phyloP scores from a whole-genome alignment of 495 filamentous ascomycete genomes.

The Aspergillus mulundensis region DNA sequence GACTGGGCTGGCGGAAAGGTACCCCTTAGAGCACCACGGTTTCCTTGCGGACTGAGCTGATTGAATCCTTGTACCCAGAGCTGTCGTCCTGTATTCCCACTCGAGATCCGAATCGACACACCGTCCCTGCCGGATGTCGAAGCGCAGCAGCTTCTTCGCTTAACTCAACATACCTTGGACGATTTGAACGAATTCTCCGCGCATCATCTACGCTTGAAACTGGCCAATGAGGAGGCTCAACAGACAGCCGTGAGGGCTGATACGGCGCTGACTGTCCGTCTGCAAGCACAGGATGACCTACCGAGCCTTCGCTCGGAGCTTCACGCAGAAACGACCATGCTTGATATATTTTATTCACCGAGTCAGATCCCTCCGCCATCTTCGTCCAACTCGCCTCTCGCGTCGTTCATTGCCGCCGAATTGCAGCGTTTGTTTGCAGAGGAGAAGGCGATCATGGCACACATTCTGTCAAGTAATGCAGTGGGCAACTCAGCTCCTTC shows the following conservation, averaged over 20 bases:
- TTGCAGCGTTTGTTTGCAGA: constrained; percentile 78
- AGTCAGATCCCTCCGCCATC: constrained; percentile 66
- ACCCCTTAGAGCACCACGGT: constrained; percentile 14
- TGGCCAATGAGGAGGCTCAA: constrained; percentile 43
- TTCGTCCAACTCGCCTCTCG: constrained; percentile 68
- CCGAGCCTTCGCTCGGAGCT: constrained; percentile 55
- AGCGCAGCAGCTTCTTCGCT: constrained; percentile 70
- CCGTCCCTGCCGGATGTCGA: constrained; percentile 63
- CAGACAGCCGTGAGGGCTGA: constrained; percentile 33
- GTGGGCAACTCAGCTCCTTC: constrained; percentile 34
- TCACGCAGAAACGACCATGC: constrained; percentile 61
- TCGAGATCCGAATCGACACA: constrained; percentile 75
- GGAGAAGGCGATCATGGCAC: constrained; percentile 83
- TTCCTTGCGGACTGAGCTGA: not conserved
- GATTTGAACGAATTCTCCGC: constrained; percentile 90
- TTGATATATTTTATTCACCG: constrained; percentile 77
- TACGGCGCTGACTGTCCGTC: constrained; percentile 63
- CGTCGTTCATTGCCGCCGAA: constrained; percentile 73
- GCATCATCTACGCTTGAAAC: constrained; percentile 75
- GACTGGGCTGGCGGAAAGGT: constrained; percentile 94
- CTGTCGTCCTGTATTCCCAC: constrained; percentile 82
- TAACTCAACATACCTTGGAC: constrained; percentile 86
- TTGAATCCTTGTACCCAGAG: constrained; percentile 46
- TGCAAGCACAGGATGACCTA: constrained; percentile 58
- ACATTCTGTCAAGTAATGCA: constrained; percentile 60